Evolutionary conservation across 2,329 filamentous ascomycete species (phyloP).

Genomic region (Hypoxylon sp.): DNA sequence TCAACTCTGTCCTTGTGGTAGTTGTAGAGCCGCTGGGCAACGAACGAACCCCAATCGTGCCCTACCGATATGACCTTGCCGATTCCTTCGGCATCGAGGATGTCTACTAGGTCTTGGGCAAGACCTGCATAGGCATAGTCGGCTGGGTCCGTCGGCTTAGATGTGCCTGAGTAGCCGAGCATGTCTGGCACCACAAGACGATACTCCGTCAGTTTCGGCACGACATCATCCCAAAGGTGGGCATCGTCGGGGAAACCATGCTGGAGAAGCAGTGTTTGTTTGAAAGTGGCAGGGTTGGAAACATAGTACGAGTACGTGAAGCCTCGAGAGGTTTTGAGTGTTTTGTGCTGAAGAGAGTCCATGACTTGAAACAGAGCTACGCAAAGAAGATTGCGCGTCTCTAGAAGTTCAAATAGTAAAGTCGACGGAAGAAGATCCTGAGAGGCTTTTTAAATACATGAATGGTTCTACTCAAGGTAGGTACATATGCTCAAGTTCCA

Average conservation of each 20-base stretch:
- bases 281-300: slow-evolving; percentile 41
- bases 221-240: slow-evolving; percentile 58
- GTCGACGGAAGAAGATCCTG: neutral
- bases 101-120: slow-evolving; percentile 55
- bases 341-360: slow-evolving; percentile 48
- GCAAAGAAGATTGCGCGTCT: neutral
- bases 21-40: slow-evolving; percentile 58
- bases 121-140: slow-evolving; percentile 55
- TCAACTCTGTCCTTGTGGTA: slow-evolving; percentile 56
- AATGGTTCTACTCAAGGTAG: too few species aligned
- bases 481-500: neutral
- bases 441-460: neutral
- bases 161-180: slow-evolving; percentile 56
- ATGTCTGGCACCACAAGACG: slow-evolving; percentile 55
- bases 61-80: slow-evolving; percentile 57
- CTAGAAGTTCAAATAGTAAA: neutral
- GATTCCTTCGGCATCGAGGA: slow-evolving; percentile 56
- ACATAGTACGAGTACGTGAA: slow-evolving; percentile 59
- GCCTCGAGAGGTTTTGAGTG: slow-evolving; percentile 47
- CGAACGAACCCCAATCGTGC: slow-evolving; percentile 62
- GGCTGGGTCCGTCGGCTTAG: slow-evolving; percentile 55
- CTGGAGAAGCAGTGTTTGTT: slow-evolving; percentile 54
- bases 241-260: slow-evolving; percentile 65
- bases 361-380: slow-evolving; percentile 26
- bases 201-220: slow-evolving; percentile 43